These are phyloP conservation scores for Clavispora fructus DNA, from an alignment of 805 yeast species.

Conservation along the genomic window DNA sequence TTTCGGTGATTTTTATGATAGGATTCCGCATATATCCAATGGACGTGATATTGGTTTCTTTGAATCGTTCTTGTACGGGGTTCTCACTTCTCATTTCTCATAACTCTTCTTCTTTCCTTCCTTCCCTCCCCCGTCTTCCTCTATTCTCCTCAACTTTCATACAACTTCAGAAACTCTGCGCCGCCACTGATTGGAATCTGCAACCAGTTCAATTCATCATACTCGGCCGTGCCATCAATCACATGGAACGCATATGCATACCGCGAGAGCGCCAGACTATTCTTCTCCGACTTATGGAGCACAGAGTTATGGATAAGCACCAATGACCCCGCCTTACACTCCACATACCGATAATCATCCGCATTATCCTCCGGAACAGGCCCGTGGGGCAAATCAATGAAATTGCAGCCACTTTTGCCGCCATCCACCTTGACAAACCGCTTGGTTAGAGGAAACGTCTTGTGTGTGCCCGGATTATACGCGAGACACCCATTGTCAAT, in stretches of 20 bases:
- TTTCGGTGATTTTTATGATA: too few relatives aligned
- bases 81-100: too few relatives aligned
- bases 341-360: conserved; percentile 43
- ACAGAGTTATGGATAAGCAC: conserved; percentile 69
- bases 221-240: conserved; percentile 59
- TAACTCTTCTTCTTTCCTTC: too few relatives aligned
- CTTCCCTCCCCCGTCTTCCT: too few relatives aligned
- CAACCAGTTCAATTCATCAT: conserved; percentile 68
- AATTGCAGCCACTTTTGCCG: conserved; percentile 53
- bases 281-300: conserved; percentile 64
- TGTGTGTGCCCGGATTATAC: conserved; percentile 69
- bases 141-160: conserved; percentile 10
- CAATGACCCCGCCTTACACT: conserved; percentile 68
- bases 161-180: conserved; percentile 49
- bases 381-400: conserved; percentile 32
- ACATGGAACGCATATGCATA: conserved; percentile 78
- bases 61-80: too few relatives aligned
- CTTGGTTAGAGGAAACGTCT: conserved; percentile 47
- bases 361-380: conserved; percentile 24
- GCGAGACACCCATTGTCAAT: conserved; percentile 62
- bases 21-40: too few relatives aligned
- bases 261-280: conserved; percentile 50
- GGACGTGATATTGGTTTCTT: too few relatives aligned
- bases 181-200: conserved; percentile 74
- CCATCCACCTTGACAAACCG: conserved; percentile 55